Conservation (phyloP, 805 yeast genomes). For the Suhomyces faveliae region DNA sequence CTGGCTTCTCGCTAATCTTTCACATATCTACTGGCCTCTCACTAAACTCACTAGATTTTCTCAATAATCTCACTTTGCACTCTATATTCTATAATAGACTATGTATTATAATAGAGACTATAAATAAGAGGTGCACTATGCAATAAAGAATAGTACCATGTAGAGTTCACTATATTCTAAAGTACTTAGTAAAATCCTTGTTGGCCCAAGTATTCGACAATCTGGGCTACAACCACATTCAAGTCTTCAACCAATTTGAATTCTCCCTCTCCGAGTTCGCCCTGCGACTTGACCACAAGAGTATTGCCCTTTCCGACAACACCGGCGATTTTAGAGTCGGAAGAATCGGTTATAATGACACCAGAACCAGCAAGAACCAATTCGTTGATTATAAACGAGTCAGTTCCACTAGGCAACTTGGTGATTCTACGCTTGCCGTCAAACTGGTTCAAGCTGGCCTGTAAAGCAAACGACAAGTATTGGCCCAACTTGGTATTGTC, state of each 20-base stretch:
- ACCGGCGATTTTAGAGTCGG: slow-evolving; percentile 54
- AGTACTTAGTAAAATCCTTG: slow-evolving; percentile 72
- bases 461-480: slow-evolving; percentile 72
- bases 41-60: too few species aligned
- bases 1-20: too few species aligned
- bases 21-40: too few species aligned
- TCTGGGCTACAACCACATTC: slow-evolving; percentile 60
- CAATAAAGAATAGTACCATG: too few species aligned
- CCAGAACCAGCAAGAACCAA: slow-evolving; percentile 90
- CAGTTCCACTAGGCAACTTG: slow-evolving; percentile 43
- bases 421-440: slow-evolving; percentile 81
- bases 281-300: slow-evolving; percentile 35
- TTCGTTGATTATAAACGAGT: slow-evolving; percentile 69
- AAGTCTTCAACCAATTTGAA: slow-evolving; percentile 19
- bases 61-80: too few species aligned
- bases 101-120: too few species aligned
- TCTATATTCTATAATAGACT: too few species aligned
- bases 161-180: background rate
- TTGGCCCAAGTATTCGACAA: slow-evolving; percentile 69
- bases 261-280: slow-evolving; percentile 12
- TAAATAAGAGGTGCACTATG: background rate
- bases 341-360: slow-evolving; percentile 55
- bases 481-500: slow-evolving; percentile 45
- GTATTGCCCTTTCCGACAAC: slow-evolving; percentile 55
- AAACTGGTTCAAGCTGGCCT: slow-evolving; percentile 86